Evolutionary conservation across 1,284 basidiomycete species (phyloP).

Genomic region (Pascua sp.): DNA sequence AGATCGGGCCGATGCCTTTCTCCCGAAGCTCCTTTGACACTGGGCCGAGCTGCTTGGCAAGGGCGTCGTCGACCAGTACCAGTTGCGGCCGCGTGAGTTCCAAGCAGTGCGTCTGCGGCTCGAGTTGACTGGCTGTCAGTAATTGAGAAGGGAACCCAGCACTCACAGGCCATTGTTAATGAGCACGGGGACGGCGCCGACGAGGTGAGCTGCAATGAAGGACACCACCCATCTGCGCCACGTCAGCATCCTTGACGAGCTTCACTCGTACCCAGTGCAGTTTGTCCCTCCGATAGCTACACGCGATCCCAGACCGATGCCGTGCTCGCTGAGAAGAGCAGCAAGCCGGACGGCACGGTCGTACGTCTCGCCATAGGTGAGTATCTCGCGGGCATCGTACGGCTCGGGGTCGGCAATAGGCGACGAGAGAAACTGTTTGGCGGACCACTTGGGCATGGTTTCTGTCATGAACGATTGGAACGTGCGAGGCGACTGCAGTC

Average conservation of each 20-base stretch:
- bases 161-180: constrained; percentile 41
- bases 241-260: no score
- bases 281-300: constrained; percentile 42
- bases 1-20: constrained; percentile 4
- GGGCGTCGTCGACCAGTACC: constrained; percentile 33
- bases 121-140: constrained; percentile 4
- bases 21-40: not conserved
- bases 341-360: constrained; percentile 25
- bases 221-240: constrained; percentile 33
- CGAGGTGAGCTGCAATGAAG: constrained; percentile 37
- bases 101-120: constrained; percentile 33
- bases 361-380: constrained; percentile 29
- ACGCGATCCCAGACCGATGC: constrained; percentile 28
- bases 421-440: constrained; percentile 30
- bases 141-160: not conserved
- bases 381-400: constrained; percentile 3
- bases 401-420: constrained; percentile 16
- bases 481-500: not conserved
- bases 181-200: constrained; percentile 37
- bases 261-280: constrained; percentile 16
- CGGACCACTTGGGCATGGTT: not conserved
- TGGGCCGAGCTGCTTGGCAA: constrained; percentile 23
- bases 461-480: not conserved
- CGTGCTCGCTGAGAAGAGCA: constrained; percentile 29
- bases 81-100: constrained; percentile 25